Evolutionary conservation across 371 early-diverging fungal genomes (phyloP).

Genomic region (Mortierella sp.): DNA sequence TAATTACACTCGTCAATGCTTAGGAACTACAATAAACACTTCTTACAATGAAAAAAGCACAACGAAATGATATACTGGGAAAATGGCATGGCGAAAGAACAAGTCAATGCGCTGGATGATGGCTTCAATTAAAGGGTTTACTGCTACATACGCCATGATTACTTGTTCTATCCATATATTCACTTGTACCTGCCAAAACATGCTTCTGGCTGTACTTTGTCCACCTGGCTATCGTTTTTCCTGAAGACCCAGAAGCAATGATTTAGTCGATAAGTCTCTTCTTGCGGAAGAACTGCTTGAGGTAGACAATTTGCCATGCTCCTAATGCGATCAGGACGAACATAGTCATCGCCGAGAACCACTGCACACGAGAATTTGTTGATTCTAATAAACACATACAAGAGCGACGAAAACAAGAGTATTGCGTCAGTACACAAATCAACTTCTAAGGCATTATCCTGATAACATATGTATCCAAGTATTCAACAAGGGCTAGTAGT

Average conservation of each 20-base stretch:
- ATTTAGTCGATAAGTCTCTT: slow-evolving; percentile 85
- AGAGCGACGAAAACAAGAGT: neutral
- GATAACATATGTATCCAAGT: too few species aligned
- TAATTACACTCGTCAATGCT: too few species aligned
- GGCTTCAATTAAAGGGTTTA: slow-evolving; percentile 4
- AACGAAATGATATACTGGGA: neutral
- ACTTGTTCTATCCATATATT: neutral
- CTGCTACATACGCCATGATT: neutral
- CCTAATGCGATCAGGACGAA: slow-evolving; percentile 76
- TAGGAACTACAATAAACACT: too few species aligned
- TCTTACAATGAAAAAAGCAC: too few species aligned
- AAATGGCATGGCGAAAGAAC: neutral
- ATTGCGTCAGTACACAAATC: neutral
- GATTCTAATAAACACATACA: slow-evolving; percentile 68
- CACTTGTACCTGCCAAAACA: neutral
- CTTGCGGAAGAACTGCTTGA: slow-evolving; percentile 87
- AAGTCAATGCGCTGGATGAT: neutral
- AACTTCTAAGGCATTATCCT: too few species aligned
- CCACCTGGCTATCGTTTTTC: neutral
- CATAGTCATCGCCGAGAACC: slow-evolving; percentile 81
- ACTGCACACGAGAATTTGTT: slow-evolving; percentile 87
- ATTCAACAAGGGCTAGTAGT: too few species aligned
- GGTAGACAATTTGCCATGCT: slow-evolving; percentile 86
- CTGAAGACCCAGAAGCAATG: neutral
- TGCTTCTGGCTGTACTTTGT: neutral